These are phyloP conservation scores for Xylariaceae sp. DNA, from an alignment of 2,329 filamentous ascomycete species.

Conservation along the genomic window DNA sequence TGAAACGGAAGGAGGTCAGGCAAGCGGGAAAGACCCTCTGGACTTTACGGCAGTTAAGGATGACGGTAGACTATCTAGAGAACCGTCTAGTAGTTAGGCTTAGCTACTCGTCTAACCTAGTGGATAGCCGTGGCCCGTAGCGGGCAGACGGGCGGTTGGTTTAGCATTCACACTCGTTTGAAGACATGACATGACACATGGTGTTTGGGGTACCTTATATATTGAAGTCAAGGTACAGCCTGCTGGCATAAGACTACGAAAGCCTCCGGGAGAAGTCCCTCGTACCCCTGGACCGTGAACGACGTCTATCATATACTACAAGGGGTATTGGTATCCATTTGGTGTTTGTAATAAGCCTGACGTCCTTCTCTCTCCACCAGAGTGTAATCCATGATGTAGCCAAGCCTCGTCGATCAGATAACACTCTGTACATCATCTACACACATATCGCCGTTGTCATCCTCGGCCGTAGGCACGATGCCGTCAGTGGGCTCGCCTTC, in stretches of 20 bases:
- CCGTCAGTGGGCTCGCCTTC: slow-evolving; percentile 52
- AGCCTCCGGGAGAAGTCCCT: background rate
- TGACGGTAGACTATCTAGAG: background rate
- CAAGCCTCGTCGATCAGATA: background rate
- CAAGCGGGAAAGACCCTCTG: background rate
- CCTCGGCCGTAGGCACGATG: slow-evolving; percentile 38
- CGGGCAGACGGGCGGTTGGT: background rate
- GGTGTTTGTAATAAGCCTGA: background rate
- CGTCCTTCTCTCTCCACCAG: background rate
- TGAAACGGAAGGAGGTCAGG: background rate
- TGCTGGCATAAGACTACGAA: background rate
- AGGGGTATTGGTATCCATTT: slow-evolving; percentile 4
- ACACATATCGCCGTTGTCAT: slow-evolving; percentile 24
- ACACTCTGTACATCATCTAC: slow-evolving; percentile 10
- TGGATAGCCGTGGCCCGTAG: background rate
- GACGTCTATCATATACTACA: slow-evolving; percentile 16
- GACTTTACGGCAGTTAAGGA: background rate
- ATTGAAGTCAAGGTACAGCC: too few species aligned
- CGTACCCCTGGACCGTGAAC: background rate
- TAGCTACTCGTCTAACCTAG: background rate
- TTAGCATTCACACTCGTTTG: background rate
- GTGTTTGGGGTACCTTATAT: background rate
- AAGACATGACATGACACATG: background rate
- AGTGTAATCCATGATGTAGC: slow-evolving; percentile 5
- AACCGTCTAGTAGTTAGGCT: background rate